Base-by-base conservation (phyloP, 345 rosid species). In the Raphanus raphanistrum region DNA sequence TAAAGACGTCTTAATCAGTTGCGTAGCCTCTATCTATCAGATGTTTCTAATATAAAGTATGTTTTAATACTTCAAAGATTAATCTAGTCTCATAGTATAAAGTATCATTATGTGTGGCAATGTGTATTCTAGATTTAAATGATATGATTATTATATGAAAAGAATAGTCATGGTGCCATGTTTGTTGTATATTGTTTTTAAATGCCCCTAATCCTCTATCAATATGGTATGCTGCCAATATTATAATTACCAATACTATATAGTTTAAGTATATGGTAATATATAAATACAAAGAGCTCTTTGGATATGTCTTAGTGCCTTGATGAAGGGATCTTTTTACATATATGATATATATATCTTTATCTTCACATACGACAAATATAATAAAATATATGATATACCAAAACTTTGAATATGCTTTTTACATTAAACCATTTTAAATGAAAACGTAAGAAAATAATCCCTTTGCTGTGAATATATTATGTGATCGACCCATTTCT, bases 161-260 rank as follows among this genome's bases (percentile, higher is more conserved):
- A 10, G 58, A 60, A 78, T 32, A 66, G 81, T 72, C 77, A 72
- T 72, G 81, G 77, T 66, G 81, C 81, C 81, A 72, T 67, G 81
- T 72, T 78, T 27, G 33, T 54, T 60, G 72, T 57, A 66, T 45
- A 72, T 65, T 72, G 43, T 71, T 64, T 45, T 41, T 57, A 71
- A 64, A 12, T 2, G n/a, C 13, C 66, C 31, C 60, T 41, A 64
- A 64, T n/a, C 54, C 48, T 27, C 52, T 57, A 59, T 59, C n/a
- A 77, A 50, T 50, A 50, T 55, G 6, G 6, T 45, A 45, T 45
- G 21, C 21, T 21, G 21, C 76, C 28, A 55, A 21, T 61, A 41
- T 77, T 31, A 45, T 26, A 77, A 17, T 55, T 43, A 63, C 8
- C 45, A 54, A 58, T 71, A 65, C 15, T 57, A 28, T 71, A 65